These are phyloP conservation scores for Blastomyces silverae DNA, from an alignment of 2,329 filamentous ascomycete species.

Conservation along the genomic window DNA sequence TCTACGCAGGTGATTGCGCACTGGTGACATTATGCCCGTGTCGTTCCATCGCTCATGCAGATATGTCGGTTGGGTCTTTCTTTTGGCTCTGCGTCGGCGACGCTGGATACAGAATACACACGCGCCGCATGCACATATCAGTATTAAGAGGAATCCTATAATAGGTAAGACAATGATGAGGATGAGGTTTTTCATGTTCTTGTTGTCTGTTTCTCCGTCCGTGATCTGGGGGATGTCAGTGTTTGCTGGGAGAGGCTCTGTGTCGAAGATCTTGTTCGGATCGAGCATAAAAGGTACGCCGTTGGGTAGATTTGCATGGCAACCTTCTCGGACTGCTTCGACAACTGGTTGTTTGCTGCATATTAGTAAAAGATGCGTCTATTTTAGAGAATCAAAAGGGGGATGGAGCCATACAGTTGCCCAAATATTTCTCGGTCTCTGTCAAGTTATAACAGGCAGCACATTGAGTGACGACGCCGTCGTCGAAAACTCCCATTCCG, in stretches of 20 bases:
- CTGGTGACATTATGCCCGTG: slow-evolving; percentile 29
- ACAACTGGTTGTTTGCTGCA: slow-evolving; percentile 31
- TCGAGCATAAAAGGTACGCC: slow-evolving; percentile 37
- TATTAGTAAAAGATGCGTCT: slow-evolving; percentile 15
- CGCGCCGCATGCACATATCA: slow-evolving; percentile 29
- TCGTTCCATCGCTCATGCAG: slow-evolving; percentile 35
- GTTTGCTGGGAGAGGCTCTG: slow-evolving; percentile 34
- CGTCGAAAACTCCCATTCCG: slow-evolving; percentile 33
- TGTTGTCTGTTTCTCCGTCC: slow-evolving; percentile 17
- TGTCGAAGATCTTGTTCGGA: slow-evolving; percentile 38
- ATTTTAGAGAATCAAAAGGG: background rate
- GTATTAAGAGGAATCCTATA: slow-evolving; percentile 37
- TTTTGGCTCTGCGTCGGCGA: slow-evolving; percentile 34
- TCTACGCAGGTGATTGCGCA: slow-evolving; percentile 21
- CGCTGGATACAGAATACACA: slow-evolving; percentile 41
- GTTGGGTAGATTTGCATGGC: slow-evolving; percentile 34
- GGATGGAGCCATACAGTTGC: slow-evolving; percentile 37
- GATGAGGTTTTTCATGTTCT: slow-evolving; percentile 29
- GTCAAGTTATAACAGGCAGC: slow-evolving; percentile 41
- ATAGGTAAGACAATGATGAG: slow-evolving; percentile 41
- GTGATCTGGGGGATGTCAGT: slow-evolving; percentile 24
- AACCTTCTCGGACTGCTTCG: slow-evolving; percentile 43
- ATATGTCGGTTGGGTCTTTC: slow-evolving; percentile 25
- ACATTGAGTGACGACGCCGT: slow-evolving; percentile 39
- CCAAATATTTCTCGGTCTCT: slow-evolving; percentile 35